These are phyloP conservation scores for Thielaviopsis ethacetica DNA, from an alignment of 2,329 filamentous ascomycete species.

Conservation along the genomic window DNA sequence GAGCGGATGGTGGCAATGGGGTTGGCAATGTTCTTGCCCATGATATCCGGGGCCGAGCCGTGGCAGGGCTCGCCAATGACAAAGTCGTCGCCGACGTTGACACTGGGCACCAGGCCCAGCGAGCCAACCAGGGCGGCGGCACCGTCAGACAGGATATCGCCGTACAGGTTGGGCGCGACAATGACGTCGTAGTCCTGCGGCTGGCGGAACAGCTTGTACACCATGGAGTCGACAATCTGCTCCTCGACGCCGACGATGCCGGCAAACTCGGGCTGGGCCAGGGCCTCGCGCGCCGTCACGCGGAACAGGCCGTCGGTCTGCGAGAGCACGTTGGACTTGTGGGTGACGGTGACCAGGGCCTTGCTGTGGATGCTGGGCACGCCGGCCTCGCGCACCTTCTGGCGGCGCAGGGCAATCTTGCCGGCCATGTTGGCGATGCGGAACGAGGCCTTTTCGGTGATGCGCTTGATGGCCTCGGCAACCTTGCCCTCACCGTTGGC, in stretches of 20 bases:
- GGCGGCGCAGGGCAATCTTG: constrained; percentile 77
- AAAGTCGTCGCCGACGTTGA: constrained; percentile 87
- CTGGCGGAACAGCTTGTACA: constrained; percentile 98
- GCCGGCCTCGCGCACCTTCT: constrained; percentile 54
- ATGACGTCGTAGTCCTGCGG: constrained; percentile 93
- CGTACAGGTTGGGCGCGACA: constrained; percentile 93
- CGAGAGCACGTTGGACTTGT: constrained; percentile 94
- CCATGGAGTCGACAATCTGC: constrained; percentile 98
- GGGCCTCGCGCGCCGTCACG: constrained; percentile 55
- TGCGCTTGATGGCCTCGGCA: constrained; percentile 95
- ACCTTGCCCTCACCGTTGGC: constrained; percentile 58
- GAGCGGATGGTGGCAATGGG: constrained; percentile 88
- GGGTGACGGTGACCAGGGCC: constrained; percentile 84
- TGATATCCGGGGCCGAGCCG: constrained; percentile 87
- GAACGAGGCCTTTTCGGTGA: constrained; percentile 67
- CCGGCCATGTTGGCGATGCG: constrained; percentile 89
- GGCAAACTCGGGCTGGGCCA: constrained; percentile 48
- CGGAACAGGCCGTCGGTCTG: constrained; percentile 97
- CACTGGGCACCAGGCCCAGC: constrained; percentile 80
- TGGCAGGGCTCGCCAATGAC: constrained; percentile 98
- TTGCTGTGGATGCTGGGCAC: constrained; percentile 43
- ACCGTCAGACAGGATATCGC: constrained; percentile 89
- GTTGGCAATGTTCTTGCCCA: constrained; percentile 84
- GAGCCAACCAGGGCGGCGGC: constrained; percentile 87
- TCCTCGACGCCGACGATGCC: constrained; percentile 60